Evolutionary conservation across 2,329 filamentous ascomycete species (phyloP).

Genomic region (Verticillium nonalfalfae): DNA sequence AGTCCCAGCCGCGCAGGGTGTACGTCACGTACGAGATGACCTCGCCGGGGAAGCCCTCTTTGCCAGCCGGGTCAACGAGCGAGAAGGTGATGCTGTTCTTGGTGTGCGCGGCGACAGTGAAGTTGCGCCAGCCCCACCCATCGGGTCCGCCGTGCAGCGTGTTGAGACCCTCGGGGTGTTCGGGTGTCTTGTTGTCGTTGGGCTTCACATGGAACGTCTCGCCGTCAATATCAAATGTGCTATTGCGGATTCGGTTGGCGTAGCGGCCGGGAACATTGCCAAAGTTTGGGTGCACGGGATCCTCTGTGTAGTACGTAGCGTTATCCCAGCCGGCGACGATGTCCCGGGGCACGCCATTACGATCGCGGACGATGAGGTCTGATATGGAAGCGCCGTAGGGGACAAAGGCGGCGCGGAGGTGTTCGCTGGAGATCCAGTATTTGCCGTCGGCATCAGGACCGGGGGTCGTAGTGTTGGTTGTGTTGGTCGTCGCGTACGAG

Average conservation of each 20-base stretch:
- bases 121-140: slow-evolving; percentile 75
- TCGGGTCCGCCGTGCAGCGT: slow-evolving; percentile 65
- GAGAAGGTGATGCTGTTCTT: slow-evolving; percentile 66
- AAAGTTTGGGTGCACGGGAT: slow-evolving; percentile 63
- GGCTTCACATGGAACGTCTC: slow-evolving; percentile 49
- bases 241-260: slow-evolving; percentile 76
- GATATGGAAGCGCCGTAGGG: slow-evolving; percentile 69
- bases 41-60: slow-evolving; percentile 73
- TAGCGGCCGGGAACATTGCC: slow-evolving; percentile 71
- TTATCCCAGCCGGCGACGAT: slow-evolving; percentile 72
- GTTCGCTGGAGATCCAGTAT: slow-evolving; percentile 63
- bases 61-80: slow-evolving; percentile 65
- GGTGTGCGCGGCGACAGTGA: slow-evolving; percentile 65
- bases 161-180: slow-evolving; percentile 47
- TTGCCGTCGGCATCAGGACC: slow-evolving; percentile 55
- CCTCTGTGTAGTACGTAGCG: slow-evolving; percentile 60
- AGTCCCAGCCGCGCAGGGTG: slow-evolving; percentile 57
- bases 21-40: slow-evolving; percentile 72
- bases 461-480: slow-evolving; percentile 15
- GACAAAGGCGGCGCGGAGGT: slow-evolving; percentile 64
- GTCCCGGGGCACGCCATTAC: slow-evolving; percentile 61
- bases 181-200: slow-evolving; percentile 55
- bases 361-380: slow-evolving; percentile 65
- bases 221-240: slow-evolving; percentile 63
- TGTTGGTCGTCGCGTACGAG: slow-evolving; percentile 4